phyloP scores from a whole-genome alignment of 805 yeast genomes.

The Wickerhamomyces bisporus region DNA sequence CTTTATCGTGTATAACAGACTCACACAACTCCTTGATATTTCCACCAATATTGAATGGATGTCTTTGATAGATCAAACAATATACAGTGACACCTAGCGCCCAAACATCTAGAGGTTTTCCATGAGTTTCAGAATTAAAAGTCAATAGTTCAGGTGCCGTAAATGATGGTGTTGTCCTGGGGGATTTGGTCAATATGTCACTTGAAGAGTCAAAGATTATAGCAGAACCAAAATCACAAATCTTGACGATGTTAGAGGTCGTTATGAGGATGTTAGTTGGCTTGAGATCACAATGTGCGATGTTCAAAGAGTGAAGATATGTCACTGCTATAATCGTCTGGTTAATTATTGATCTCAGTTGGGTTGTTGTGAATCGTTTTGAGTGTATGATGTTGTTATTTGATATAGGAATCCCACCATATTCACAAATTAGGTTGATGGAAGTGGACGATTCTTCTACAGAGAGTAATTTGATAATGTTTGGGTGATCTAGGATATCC shows the following conservation, averaged over 20 bases:
- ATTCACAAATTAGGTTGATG: slow-evolving; percentile 4
- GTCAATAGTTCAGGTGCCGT: slow-evolving; percentile 6
- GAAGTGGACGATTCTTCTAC: slow-evolving; percentile 1
- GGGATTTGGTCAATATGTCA: background rate
- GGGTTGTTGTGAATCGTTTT: slow-evolving; percentile 48
- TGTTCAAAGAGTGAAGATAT: slow-evolving; percentile 51
- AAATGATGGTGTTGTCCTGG: slow-evolving; percentile 9
- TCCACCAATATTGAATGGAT: slow-evolving; percentile 1
- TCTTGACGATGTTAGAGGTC: slow-evolving; percentile 53
- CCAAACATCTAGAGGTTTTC: slow-evolving; percentile 10
- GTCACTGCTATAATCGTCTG: slow-evolving; percentile 53
- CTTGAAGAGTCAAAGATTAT: slow-evolving; percentile 32
- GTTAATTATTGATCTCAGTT: slow-evolving; percentile 46
- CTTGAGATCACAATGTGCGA: slow-evolving; percentile 59
- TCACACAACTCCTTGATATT: slow-evolving; percentile 1
- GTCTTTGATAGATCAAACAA: slow-evolving; percentile 2
- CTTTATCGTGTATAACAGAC: background rate
- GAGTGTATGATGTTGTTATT: slow-evolving; percentile 48
- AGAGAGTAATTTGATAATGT: slow-evolving; percentile 1
- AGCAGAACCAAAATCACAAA: slow-evolving; percentile 65
- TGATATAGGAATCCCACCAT: slow-evolving; percentile 4
- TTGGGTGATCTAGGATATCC: background rate
- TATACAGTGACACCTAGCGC: slow-evolving; percentile 8
- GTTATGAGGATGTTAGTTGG: slow-evolving; percentile 61
- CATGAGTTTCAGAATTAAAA: background rate